phyloP scores from a whole-genome alignment of 345 rosid genomes.

The Sonneratia alba region DNA sequence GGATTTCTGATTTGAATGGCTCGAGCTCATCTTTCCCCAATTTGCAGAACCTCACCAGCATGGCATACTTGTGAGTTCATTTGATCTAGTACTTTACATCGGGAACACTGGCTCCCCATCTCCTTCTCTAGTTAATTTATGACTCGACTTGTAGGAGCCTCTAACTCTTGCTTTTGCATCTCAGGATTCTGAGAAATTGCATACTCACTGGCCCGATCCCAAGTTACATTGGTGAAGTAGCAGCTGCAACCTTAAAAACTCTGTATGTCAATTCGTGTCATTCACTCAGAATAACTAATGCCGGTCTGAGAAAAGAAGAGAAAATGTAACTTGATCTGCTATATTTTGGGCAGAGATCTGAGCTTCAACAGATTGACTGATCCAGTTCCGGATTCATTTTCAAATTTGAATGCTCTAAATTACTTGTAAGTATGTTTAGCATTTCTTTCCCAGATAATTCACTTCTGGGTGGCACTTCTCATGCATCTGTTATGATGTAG shows the following conservation, averaged over 20 bases:
- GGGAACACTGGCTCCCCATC: background rate
- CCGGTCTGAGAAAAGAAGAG: background rate
- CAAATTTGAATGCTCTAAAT: background rate
- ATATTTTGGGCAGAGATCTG: slow-evolving; percentile 46
- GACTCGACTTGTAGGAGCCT: background rate
- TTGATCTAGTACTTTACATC: background rate
- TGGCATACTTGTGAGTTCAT: slow-evolving; percentile 39
- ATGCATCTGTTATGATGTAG: slow-evolving; percentile 21
- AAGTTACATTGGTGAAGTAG: slow-evolving; percentile 24
- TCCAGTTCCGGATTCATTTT: slow-evolving; percentile 28
- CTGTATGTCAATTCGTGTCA: background rate
- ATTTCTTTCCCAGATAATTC: background rate
- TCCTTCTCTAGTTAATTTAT: background rate
- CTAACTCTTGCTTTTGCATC: slow-evolving; percentile 1
- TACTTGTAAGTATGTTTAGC: slow-evolving; percentile 35
- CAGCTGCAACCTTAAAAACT: background rate
- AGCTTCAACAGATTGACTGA: slow-evolving; percentile 69
- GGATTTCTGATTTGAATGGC: slow-evolving; percentile 59
- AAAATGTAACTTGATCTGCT: background rate
- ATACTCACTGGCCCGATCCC: slow-evolving; percentile 41
- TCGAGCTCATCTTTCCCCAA: slow-evolving; percentile 40
- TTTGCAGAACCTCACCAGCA: slow-evolving; percentile 18
- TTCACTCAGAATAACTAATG: background rate
- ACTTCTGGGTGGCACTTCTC: too few relatives aligned
- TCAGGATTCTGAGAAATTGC: slow-evolving; percentile 64